A percentile compares a stretch with the other conserved stretches of the same genome.
phyloP scores from a whole-genome alignment of 2,329 filamentous ascomycete genomes.

The Mycosphaerella sp. region DNA sequence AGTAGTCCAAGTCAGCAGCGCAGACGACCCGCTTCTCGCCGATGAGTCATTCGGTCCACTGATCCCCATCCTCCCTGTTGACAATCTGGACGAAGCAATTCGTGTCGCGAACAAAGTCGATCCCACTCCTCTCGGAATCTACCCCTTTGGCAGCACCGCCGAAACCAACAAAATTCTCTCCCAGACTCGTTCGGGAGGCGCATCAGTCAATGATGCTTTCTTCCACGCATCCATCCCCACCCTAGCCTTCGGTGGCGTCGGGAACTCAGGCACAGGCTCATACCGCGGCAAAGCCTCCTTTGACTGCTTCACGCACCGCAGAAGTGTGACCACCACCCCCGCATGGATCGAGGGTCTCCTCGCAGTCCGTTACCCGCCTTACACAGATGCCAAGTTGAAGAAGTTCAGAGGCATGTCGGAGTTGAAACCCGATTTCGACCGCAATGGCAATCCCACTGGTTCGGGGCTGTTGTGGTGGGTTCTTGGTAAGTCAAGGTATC shows the following conservation, averaged over 20 bases:
- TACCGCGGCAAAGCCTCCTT: slow-evolving; percentile 74
- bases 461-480: slow-evolving; percentile 29
- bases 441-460: slow-evolving; percentile 41
- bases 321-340: slow-evolving; percentile 56
- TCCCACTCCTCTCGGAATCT: slow-evolving; percentile 75
- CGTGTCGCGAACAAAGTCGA: slow-evolving; percentile 72
- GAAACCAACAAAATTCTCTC: slow-evolving; percentile 62
- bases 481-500: slow-evolving; percentile 20
- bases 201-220: slow-evolving; percentile 52
- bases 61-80: slow-evolving; percentile 71
- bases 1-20: slow-evolving; percentile 71
- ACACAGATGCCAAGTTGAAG: slow-evolving; percentile 48
- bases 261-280: slow-evolving; percentile 66
- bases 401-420: slow-evolving; percentile 47
- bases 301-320: slow-evolving; percentile 59
- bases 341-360: slow-evolving; percentile 62
- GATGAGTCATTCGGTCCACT: slow-evolving; percentile 94
- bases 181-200: slow-evolving; percentile 47
- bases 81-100: slow-evolving; percentile 79
- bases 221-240: slow-evolving; percentile 66
- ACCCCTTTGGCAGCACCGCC: slow-evolving; percentile 72
- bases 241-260: slow-evolving; percentile 76
- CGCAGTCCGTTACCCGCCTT: slow-evolving; percentile 60
- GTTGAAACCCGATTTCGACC: slow-evolving; percentile 55
- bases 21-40: slow-evolving; percentile 68